phyloP scores from a whole-genome alignment of 352 stramenopile genomes.

The Pythium pyrilobum region DNA sequence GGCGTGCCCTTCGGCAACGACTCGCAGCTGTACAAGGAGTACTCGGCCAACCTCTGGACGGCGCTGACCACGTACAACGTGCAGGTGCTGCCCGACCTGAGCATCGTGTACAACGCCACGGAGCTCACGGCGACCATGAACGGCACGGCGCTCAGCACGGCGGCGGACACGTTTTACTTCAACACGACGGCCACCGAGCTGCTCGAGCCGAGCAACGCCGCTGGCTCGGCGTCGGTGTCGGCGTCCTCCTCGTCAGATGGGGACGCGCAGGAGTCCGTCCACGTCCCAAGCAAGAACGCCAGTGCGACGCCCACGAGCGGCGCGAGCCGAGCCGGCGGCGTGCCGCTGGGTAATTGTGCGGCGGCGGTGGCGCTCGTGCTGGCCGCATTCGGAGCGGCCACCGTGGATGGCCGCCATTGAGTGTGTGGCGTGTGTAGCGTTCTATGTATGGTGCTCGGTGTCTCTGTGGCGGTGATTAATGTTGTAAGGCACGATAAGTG shows the following conservation, averaged over 20 bases:
- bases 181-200: not conserved
- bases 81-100: slow-evolving; percentile 28
- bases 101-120: slow-evolving; percentile 22
- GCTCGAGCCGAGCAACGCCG: not conserved
- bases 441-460: too few relatives aligned
- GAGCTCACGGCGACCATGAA: not conserved
- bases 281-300: not conserved
- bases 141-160: not conserved
- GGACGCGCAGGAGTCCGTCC: not conserved
- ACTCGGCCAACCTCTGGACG: slow-evolving; percentile 22
- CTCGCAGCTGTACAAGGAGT: slow-evolving; percentile 36
- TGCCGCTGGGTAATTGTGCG: too few relatives aligned
- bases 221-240: not conserved
- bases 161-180: not conserved
- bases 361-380: not conserved
- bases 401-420: not conserved
- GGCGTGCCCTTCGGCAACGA: slow-evolving; percentile 35
- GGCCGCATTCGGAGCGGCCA: not conserved
- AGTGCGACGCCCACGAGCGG: too few relatives aligned
- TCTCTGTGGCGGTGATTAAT: too few relatives aligned
- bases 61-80: slow-evolving; percentile 26
- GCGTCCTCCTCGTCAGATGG: not conserved
- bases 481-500: too few relatives aligned
- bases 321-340: too few relatives aligned
- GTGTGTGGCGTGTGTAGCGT: too few relatives aligned